Base-by-base conservation (phyloP, 2,329 filamentous ascomycete genomes). In the Amphichorda felina region DNA sequence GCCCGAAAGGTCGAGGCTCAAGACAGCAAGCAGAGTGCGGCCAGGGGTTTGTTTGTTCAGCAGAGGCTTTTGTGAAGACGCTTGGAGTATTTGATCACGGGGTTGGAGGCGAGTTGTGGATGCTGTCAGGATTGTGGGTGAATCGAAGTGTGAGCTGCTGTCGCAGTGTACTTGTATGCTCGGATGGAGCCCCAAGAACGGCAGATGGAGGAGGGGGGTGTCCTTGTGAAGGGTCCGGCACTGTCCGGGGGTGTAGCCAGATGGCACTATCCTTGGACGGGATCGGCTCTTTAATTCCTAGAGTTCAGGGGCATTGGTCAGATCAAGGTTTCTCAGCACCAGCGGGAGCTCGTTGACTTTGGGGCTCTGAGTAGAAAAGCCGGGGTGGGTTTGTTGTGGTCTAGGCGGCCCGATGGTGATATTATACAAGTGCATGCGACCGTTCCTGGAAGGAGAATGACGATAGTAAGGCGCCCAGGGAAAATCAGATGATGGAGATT, bases 361-460 rank as follows among this genome's bases (percentile, higher is more conserved):
- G 30, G 11, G 11, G 30, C 8, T 17, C 11, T 17, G 15, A 21
- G n/a, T 8, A 32, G 30, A 17, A 15, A 32, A 21, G 17, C 8
- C 15, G 17, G 30, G 30, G 30, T 32, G 5, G 30, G 30, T 32
- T n/a, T 21, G 17, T 15, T 32, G 14, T 21, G 15, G 30, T 15
- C 30, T 32, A 15, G 15, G 5, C 6, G 17, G 17, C 11, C 32
- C 32, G 32, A 6, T 34, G 17, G 34, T 7, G 17, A 30, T 36
- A 17, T 18, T 27, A 30, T 17, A 13, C 22, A 22, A 21, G 56
- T 56, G 57, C 55, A 60, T 57, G 58, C 56, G 56, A 56, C 63
- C 62, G 50, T 56, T 62, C 59, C 63, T 55, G 63, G 63, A 66
- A 68, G 64, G 62, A 65, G 63, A 58, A 55, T n/a, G 30, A n/a